Evolutionary conservation across 169 alveolate species (phyloP), one percentile per base, ranked within the genome.

Genomic region (Perkinsus olseni): DNA sequence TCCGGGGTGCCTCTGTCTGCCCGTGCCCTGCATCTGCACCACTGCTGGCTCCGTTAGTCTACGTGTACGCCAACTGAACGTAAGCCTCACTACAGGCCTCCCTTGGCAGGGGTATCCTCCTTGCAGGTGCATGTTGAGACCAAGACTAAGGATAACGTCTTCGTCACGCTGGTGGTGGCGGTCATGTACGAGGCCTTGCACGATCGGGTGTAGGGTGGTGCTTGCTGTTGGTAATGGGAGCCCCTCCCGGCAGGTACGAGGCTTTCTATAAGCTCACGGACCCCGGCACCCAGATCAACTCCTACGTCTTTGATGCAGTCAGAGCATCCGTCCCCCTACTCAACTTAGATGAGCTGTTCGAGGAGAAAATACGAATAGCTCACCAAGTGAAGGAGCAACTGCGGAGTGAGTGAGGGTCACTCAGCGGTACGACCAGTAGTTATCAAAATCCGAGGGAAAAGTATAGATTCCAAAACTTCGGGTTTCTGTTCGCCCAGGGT

Each of bases 141-240:
- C 45, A 93, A 93, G 51, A 93, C 95, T 17, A 93, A 93, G 93
- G 95, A 93, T 39, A 93, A 93, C 91, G 95, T 93, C 28, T 93
- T 93, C 91, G 95, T 93, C 28, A 21, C 62, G 31, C n/a, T 92
- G 34, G 91, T 28, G 1, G 92, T 93, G 0, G 45, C 93, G 21
- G 91, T 93, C 0, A 93, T 91, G 92, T 93, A 91, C n/a, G 31
- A 28, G 8, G 74, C 51, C 0, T 6, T 34, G 39, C 93, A 8
- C 20, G 93, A 91, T 24, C 8, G 74, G 38, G 39, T 39, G 50
- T 92, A 37, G 3, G 93, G 8, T 1, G 74, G 48, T 37, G 1
- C 0, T 38, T 92, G 91, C 50, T 28, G 21, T 34, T 93, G 11
- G 4, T 39, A 38, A 38, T 1, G 0, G 24, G 38, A 0, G 0